A percentile compares a stretch with the other conserved stretches of the same genome.
Conservation (phyloP, 176 grass and related monocot species). For the Avena atlantica region DNA sequence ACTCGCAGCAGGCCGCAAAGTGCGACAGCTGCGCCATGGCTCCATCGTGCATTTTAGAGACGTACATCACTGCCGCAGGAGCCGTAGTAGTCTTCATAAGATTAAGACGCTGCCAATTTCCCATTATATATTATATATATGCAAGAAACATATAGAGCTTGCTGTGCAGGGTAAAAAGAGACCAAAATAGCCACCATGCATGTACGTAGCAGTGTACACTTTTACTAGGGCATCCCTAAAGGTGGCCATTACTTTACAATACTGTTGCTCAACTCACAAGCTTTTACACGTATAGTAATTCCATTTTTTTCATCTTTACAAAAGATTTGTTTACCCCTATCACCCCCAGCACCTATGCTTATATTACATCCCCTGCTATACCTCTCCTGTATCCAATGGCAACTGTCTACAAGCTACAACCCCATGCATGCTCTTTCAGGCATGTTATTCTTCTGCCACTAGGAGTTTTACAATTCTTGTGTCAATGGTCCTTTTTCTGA, state of each 20-base stretch:
- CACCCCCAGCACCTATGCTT: constrained; percentile 58
- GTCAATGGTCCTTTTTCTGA: constrained; percentile 37
- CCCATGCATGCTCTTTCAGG: constrained; percentile 66
- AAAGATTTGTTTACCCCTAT: constrained; percentile 72
- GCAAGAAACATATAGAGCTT: not conserved
- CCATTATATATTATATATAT: not conserved
- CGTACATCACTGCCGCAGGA: no score
- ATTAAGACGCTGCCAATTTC: not conserved
- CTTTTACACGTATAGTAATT: constrained; percentile 67
- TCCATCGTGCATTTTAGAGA: no score
- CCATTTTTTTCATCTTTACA: constrained; percentile 85
- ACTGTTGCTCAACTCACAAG: constrained; percentile 58
- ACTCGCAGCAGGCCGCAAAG: no score
- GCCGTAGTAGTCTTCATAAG: no score
- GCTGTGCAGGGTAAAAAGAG: not conserved
- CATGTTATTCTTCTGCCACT: constrained; percentile 74
- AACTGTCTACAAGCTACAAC: constrained; percentile 64
- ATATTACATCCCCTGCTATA: constrained; percentile 77
- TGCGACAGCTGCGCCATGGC: no score
- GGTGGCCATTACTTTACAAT: constrained; percentile 53
- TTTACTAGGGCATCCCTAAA: constrained; percentile 16
- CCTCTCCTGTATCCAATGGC: constrained; percentile 71
- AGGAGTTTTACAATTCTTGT: constrained; percentile 57
- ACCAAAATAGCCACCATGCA: not conserved
- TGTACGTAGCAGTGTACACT: not conserved